These are phyloP conservation scores for Mucor racemosus DNA, from an alignment of 371 early-diverging fungal genomes.

Conservation along the genomic window DNA sequence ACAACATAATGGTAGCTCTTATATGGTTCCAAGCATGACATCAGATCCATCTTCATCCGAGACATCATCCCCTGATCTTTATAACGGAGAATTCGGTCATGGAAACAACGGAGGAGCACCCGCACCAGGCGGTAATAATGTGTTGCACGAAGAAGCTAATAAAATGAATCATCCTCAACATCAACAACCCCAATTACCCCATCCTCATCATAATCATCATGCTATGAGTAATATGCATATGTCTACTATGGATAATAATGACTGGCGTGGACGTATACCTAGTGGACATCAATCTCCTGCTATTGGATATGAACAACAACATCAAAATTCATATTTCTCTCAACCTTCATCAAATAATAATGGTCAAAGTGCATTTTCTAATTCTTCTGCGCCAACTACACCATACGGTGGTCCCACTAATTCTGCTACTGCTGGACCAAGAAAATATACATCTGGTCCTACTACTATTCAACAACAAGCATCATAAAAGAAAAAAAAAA, in stretches of 20 bases:
- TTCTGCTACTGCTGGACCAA: conserved; percentile 1
- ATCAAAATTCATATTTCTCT: conserved; percentile 31
- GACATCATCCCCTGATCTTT: conserved; percentile 45
- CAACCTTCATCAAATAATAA: conserved; percentile 14
- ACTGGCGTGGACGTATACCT: conserved; percentile 29
- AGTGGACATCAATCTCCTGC: conserved; percentile 22
- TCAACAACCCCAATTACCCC: conserved; percentile 17
- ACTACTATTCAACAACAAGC: conserved; percentile 16
- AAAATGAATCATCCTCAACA: conserved; percentile 10
- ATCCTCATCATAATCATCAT: conserved; percentile 12
- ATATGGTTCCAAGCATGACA: conserved; percentile 39
- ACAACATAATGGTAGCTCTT: conserved; percentile 12
- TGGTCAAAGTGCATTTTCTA: conserved; percentile 16
- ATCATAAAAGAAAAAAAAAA: conserved; percentile 7
- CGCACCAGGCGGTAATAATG: neutral
- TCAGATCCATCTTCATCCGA: conserved; percentile 47
- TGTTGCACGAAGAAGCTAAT: conserved; percentile 21
- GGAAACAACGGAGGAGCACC: conserved; percentile 8
- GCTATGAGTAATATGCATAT: conserved; percentile 19
- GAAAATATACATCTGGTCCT: conserved; percentile 14
- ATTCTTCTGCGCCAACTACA: conserved; percentile 20
- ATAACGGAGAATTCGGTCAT: conserved; percentile 28
- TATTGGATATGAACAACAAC: conserved; percentile 21
- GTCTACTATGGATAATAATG: conserved; percentile 16
- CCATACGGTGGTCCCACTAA: conserved; percentile 20